Evolutionary conservation across 2,329 filamentous ascomycete species (phyloP).

Genomic region (Aspergillus aculeatinus): DNA sequence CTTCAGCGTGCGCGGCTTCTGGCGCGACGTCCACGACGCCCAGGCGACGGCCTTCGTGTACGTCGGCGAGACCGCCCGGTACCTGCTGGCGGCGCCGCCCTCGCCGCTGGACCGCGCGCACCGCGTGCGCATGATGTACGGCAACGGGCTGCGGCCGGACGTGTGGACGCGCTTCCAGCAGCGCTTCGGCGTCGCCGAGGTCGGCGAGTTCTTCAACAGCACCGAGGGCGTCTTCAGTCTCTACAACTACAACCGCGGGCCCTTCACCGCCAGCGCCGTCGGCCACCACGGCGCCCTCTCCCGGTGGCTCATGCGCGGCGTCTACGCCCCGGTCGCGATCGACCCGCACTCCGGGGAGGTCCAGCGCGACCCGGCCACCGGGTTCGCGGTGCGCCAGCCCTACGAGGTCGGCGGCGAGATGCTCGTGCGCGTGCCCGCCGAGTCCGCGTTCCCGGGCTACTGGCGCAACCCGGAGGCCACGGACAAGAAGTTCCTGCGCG

Average conservation of each 20-base stretch:
- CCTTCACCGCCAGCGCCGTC: constrained; percentile 63
- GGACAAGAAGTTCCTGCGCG: constrained; percentile 61
- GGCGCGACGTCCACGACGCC: constrained; percentile 68
- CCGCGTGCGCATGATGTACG: constrained; percentile 46
- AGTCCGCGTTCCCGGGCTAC: constrained; percentile 66
- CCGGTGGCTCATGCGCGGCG: constrained; percentile 54
- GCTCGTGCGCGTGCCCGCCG: constrained; percentile 60
- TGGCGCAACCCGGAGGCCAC: constrained; percentile 68
- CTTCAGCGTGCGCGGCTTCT: constrained; percentile 70
- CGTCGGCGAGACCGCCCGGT: constrained; percentile 74
- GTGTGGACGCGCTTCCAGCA: constrained; percentile 56
- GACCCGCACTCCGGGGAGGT: constrained; percentile 69
- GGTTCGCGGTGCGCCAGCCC: constrained; percentile 62
- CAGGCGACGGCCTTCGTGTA: constrained; percentile 71
- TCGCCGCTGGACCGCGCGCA: constrained; percentile 47
- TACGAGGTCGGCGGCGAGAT: constrained; percentile 75
- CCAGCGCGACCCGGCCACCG: constrained; percentile 63
- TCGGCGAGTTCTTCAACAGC: constrained; percentile 75
- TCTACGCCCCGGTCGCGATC: constrained; percentile 65
- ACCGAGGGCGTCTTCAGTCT: constrained; percentile 69
- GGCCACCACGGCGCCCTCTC: constrained; percentile 69
- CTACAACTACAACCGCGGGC: constrained; percentile 60
- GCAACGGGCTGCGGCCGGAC: constrained; percentile 51
- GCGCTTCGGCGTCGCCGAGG: constrained; percentile 52
- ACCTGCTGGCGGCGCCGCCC: constrained; percentile 65